These are phyloP conservation scores for Psidium guajava DNA, from an alignment of 345 rosid species.

Conservation along the genomic window DNA sequence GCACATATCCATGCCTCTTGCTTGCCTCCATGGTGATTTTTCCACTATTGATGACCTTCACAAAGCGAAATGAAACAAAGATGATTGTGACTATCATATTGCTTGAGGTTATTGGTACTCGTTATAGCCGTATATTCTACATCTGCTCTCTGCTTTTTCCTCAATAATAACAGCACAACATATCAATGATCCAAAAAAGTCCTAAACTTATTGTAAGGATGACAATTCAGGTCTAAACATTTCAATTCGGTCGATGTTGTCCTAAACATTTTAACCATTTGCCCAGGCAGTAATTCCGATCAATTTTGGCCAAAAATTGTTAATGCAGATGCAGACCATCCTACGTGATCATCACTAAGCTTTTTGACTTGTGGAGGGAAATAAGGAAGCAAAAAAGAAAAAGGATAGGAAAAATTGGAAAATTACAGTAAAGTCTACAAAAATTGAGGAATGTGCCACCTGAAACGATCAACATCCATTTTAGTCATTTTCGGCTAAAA, in stretches of 20 bases:
- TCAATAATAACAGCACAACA: neutral
- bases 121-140: neutral
- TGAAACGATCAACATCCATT: fast-evolving
- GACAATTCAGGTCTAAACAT: fast-evolving
- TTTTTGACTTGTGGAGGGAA: fast-evolving
- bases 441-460: fast-evolving
- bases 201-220: fast-evolving
- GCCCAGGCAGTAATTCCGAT: fast-evolving
- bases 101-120: neutral
- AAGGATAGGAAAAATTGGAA: neutral
- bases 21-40: neutral
- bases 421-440: neutral
- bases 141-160: neutral
- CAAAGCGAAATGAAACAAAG: neutral
- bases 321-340: neutral
- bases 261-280: neutral
- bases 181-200: neutral
- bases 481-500: fast-evolving
- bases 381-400: neutral
- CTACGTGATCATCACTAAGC: neutral
- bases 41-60: neutral
- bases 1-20: neutral
- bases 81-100: neutral
- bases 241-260: neutral
- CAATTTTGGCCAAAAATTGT: fast-evolving